Evolutionary conservation across 345 rosid genomes (phyloP).

Genomic region (Citrus australasica): DNA sequence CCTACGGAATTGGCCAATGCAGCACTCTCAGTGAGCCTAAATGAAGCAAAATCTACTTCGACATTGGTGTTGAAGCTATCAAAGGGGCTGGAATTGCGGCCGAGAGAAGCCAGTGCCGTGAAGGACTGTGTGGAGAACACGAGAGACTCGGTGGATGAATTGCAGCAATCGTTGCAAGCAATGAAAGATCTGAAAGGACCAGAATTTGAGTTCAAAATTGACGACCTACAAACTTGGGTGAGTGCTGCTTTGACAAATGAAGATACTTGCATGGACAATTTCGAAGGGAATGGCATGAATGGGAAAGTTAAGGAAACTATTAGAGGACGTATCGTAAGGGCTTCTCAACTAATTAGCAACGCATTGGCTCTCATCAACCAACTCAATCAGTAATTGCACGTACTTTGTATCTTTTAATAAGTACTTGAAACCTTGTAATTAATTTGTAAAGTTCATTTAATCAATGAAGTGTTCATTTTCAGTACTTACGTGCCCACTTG

Average conservation of each 20-base stretch:
- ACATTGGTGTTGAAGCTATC: constrained; percentile 10
- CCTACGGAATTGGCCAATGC: constrained; percentile 28
- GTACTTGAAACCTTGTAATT: not conserved
- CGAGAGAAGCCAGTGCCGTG: constrained; percentile 27
- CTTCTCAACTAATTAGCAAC: constrained; percentile 40
- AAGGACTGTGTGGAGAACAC: constrained; percentile 36
- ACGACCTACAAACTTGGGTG: constrained; percentile 41
- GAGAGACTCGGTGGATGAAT: constrained; percentile 33
- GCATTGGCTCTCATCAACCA: constrained; percentile 36
- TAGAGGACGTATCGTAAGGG: constrained; percentile 20
- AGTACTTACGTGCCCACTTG: not conserved
- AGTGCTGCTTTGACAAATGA: constrained; percentile 50
- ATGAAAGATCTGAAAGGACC: constrained; percentile 35
- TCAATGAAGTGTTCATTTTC: not conserved
- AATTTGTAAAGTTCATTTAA: not conserved
- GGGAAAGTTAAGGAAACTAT: constrained; percentile 24
- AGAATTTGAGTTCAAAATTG: constrained; percentile 28
- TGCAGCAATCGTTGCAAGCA: constrained; percentile 22
- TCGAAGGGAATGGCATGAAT: constrained; percentile 20
- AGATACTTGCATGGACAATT: constrained; percentile 38
- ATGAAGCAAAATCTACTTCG: constrained; percentile 14
- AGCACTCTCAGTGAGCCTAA: constrained; percentile 29
- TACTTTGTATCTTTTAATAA: not conserved
- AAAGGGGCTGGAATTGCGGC: constrained; percentile 5
- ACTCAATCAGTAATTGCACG: not conserved